Base-by-base conservation (phyloP, 805 yeast genomes). In the Ogataea pilisensis region DNA sequence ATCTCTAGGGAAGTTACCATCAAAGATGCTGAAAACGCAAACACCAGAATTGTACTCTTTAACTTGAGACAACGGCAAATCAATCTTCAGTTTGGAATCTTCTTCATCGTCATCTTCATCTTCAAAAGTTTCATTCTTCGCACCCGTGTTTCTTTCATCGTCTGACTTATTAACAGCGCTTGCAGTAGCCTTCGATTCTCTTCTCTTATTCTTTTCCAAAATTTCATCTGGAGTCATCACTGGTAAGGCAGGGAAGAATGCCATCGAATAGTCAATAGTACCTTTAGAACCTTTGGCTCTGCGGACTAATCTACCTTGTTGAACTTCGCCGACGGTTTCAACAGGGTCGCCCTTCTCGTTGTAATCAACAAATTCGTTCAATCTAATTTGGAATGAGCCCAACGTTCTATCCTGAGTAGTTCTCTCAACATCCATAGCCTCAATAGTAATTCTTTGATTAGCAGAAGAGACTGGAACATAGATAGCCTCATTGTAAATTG, bases 381-480 rank as follows among this genome's bases (percentile, higher is more conserved):
- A 68, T 53, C 78, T 76, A 17, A 93, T 65, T 53, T 81, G 82
- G 65, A 86, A 82, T 2, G 82, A 74, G 39, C 99, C 99, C 36
- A 93, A 73, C 4, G 95, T 77, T 54, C 96, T 79, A 63, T 93
- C 99, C 32, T 79, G 76, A n/a, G 83, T 76, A 39, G 67, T 73
- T 44, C 74, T 75, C 65, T 90, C 91, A 26, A 84, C 85, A 65
- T 93, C 98, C 96, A 93, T 85, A 6, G 81, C 95, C 60, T 93
- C 98, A 41, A 93, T 60, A 2, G 90, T 80, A 47, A 93, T 64
- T 54, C 75, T 81, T 63, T 90, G 97, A 58, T 84, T 82, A 19
- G 88, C 78, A 34, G 91, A 83, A 5, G 95, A 76, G 14, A 93
- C 76, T 4, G 96, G 83, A 22, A 87, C 76, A 63, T 87, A 93